Conservation (phyloP, 257 asterid species). For the Anisodus tanguticus region DNA sequence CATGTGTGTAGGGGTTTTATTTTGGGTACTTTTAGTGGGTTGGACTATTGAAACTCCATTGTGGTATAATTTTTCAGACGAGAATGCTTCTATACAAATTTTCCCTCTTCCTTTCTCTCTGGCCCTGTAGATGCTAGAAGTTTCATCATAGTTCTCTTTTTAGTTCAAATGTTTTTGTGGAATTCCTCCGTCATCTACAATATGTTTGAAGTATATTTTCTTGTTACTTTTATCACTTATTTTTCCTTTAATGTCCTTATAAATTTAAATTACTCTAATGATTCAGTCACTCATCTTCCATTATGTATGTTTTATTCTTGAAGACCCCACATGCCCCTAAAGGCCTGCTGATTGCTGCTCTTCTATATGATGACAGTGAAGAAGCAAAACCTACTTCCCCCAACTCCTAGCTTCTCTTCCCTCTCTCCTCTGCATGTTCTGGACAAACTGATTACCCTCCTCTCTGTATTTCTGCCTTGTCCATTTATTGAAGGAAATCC, state of each 20-base stretch:
- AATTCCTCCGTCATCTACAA: conserved; percentile 17
- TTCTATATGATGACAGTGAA: not conserved
- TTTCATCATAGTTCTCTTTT: conserved; percentile 18
- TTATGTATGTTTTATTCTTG: not conserved
- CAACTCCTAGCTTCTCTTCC: conserved; percentile 15
- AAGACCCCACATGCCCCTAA: not conserved
- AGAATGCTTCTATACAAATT: not conserved
- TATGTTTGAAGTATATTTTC: not conserved
- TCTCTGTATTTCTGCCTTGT: not conserved
- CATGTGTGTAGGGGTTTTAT: not conserved
- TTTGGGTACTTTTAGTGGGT: conserved; percentile 7
- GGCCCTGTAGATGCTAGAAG: not conserved
- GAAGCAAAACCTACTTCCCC: not conserved
- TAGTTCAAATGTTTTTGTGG: not conserved
- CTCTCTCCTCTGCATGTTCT: not conserved
- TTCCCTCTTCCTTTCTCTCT: not conserved
- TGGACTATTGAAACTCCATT: conserved; percentile 14
- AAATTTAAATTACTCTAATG: not conserved
- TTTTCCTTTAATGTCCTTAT: not conserved
- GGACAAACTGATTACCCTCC: not conserved
- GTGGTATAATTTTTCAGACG: conserved; percentile 8
- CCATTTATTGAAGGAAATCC: conserved; percentile 4
- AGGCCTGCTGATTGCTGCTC: not conserved
- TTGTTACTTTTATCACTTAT: not conserved
- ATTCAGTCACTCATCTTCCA: not conserved